These are phyloP conservation scores for Tylopilus sp. DNA, from an alignment of 1,284 basidiomycete species.

Conservation along the genomic window DNA sequence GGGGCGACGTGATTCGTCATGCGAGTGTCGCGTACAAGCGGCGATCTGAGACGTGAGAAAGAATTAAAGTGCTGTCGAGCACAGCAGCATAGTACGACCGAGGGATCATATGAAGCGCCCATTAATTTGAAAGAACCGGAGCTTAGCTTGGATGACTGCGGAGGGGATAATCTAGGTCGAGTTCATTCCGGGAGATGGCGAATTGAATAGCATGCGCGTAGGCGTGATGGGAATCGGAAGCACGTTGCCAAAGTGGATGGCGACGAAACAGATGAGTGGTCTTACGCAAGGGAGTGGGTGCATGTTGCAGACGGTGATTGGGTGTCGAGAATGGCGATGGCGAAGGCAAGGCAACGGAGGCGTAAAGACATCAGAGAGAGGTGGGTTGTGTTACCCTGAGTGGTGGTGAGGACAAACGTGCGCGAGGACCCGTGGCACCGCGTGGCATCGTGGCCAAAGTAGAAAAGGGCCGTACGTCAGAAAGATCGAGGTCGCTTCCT, in stretches of 20 bases:
- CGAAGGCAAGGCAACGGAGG: conserved; percentile 12
- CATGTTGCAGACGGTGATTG: conserved; percentile 29
- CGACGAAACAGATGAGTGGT: conserved; percentile 8
- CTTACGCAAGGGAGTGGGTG: conserved; percentile 17
- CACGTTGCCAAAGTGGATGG: conserved; percentile 20
- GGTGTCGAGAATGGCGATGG: conserved; percentile 14
- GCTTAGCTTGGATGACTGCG: conserved; percentile 11
- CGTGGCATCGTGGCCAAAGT: conserved; percentile 17
- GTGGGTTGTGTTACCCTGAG: conserved; percentile 5
- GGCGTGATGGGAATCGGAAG: conserved; percentile 6
- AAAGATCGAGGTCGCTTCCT: conserved; percentile 8
- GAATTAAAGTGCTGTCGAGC: conserved; percentile 15
- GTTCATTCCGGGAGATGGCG: conserved; percentile 3
- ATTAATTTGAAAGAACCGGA: conserved; percentile 25
- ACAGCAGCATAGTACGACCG: neutral
- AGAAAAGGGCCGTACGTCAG: conserved; percentile 25
- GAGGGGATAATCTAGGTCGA: neutral
- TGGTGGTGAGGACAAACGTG: conserved; percentile 31
- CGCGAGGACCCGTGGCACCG: conserved; percentile 36
- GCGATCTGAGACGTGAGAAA: conserved; percentile 14
- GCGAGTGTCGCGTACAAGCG: neutral
- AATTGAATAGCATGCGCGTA: neutral
- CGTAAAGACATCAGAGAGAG: neutral
- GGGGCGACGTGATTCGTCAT: neutral
- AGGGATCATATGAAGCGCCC: neutral